Conservation (phyloP, 2,329 filamentous ascomycete species). For the Cercospora berteroae region DNA sequence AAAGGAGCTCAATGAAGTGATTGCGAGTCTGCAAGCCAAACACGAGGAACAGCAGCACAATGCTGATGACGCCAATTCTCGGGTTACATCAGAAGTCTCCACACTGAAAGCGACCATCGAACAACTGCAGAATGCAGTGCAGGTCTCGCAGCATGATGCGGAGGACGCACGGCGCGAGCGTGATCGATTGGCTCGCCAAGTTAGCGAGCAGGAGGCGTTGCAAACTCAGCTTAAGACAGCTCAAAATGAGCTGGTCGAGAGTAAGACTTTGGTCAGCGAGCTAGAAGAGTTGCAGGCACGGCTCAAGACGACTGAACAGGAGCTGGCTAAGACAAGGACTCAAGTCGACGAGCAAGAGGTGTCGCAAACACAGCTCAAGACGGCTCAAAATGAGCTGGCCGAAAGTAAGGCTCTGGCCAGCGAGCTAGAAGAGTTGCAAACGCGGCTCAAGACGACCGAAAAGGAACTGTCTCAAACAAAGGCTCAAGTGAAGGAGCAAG, state of each 20-base stretch:
- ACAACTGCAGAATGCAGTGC: constrained; percentile 27
- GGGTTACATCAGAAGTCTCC: constrained; percentile 18
- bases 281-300: neutral
- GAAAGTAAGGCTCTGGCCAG: constrained; percentile 18
- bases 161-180: constrained; percentile 17
- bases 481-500: neutral
- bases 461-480: neutral
- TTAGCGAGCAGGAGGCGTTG: constrained; percentile 4
- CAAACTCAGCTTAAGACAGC: neutral
- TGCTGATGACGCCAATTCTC: constrained; percentile 16
- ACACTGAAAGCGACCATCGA: constrained; percentile 19
- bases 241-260: neutral
- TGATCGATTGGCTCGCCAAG: constrained; percentile 6
- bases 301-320: neutral
- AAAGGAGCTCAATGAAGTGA: constrained; percentile 23
- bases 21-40: constrained; percentile 26
- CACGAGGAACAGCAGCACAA: constrained; percentile 22
- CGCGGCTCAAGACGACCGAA: neutral
- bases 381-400: neutral
- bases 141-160: constrained; percentile 24
- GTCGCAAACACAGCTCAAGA: neutral
- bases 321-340: neutral
- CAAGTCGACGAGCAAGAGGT: neutral
- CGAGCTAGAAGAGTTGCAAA: neutral
- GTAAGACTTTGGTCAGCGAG: neutral